Percentiles rank a stretch among this genome's conserved stretches.
Conservation (phyloP, 345 rosid species). For the Sisymbrium irio region DNA sequence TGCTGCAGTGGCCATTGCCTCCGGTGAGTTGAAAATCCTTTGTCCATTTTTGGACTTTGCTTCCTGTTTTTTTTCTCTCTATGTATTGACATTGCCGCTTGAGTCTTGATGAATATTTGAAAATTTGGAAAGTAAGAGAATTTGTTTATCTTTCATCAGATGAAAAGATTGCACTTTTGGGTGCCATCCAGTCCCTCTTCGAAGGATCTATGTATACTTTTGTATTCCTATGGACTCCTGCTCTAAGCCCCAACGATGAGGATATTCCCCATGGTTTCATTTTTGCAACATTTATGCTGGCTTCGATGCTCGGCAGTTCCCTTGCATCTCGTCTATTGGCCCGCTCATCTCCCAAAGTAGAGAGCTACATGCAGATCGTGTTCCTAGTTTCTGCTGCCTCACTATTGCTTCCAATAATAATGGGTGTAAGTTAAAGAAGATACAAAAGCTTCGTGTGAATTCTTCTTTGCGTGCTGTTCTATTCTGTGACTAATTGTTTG, state of each 20-base stretch:
- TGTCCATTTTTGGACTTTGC: neutral
- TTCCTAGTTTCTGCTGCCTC: slow-evolving; percentile 68
- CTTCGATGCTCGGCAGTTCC: slow-evolving; percentile 98
- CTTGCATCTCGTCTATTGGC: slow-evolving; percentile 94
- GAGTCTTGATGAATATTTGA: slow-evolving; percentile 13
- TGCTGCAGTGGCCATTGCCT: slow-evolving; percentile 94
- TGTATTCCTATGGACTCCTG: slow-evolving; percentile 99
- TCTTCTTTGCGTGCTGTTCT: neutral
- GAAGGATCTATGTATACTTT: slow-evolving; percentile 99
- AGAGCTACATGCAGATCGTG: slow-evolving; percentile 96
- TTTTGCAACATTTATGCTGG: slow-evolving; percentile 97
- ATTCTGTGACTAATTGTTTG: slow-evolving; percentile 15
- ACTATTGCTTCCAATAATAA: slow-evolving; percentile 77
- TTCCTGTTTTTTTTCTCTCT: neutral
- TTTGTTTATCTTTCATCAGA: slow-evolving; percentile 41
- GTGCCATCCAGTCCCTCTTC: slow-evolving; percentile 96
- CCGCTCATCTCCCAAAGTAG: slow-evolving; percentile 69
- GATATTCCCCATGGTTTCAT: slow-evolving; percentile 98
- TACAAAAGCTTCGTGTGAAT: neutral
- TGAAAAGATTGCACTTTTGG: slow-evolving; percentile 93
- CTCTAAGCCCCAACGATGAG: slow-evolving; percentile 86
- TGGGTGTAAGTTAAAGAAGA: slow-evolving; percentile 48
- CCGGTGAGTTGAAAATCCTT: slow-evolving; percentile 47
- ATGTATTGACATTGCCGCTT: neutral
- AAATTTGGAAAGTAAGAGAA: neutral